Base-by-base conservation (phyloP, 75 land plant genomes). In the Sequoiadendron giganteum region DNA sequence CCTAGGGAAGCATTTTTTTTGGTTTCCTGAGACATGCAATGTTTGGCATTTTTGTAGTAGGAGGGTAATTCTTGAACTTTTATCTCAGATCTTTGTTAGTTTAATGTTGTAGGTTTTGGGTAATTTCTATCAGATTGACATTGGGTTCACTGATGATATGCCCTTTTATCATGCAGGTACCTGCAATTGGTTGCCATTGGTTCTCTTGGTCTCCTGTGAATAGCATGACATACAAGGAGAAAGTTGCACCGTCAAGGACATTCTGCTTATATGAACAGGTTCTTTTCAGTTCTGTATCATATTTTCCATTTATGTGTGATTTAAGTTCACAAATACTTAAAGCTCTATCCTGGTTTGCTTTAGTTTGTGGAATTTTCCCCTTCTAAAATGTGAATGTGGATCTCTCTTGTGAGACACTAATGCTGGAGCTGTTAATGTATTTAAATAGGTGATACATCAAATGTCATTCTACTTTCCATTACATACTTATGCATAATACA, bases 211-310 rank as follows among this genome's bases (percentile, higher is more conserved):
- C 58, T 34, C 85, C 93, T 40, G 68, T 89, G 61, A 95, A 94
- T 85, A 49, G 70, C 25, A 21, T 83, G 65, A 85, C 87, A 25
- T 98, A 94, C 86, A 80, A 83, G 84, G 85, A 85, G 40, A 92
- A 98, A 61, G 92, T 98, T 86, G 96, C 99, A 56, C 88, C 96
- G 75, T 90, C 99, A 56, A 95, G 99, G 84, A 97, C 99, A 47
- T 98, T 98, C 73, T 93, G 99, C 80, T 85, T 98, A 39, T 92
- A 89, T 85, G 99, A 98, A 88, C 97, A 97, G 99, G 99, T 96
- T 86, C 47, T 28, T 43, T 88, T 43, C 21, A 19, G 40, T 55
- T 82, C 10, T 82, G n/a, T 10, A 82, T 47, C 10, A 82, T 82
- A 40, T 10, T 82, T 47, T 45, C 10, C 25, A 1, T 7, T 82